Conservation (phyloP, 2,329 filamentous ascomycete genomes). For the Helotiales sp. region DNA sequence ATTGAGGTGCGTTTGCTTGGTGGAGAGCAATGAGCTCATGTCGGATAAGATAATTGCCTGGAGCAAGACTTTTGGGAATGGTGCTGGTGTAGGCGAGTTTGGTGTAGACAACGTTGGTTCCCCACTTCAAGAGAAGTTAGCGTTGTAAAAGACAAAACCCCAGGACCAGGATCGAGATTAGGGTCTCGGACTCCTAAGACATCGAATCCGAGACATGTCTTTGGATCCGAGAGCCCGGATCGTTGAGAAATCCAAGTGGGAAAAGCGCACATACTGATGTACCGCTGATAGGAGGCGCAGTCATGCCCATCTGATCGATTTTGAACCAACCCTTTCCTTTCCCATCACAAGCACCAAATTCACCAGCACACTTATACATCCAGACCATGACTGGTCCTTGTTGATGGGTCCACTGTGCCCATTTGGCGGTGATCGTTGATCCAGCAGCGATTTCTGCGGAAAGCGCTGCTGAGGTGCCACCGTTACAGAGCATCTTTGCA, state of each 20-base stretch:
- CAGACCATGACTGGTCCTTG: constrained; percentile 65
- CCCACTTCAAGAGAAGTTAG: no score
- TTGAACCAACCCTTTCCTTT: constrained; percentile 62
- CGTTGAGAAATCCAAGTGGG: no score
- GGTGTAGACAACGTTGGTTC: constrained; percentile 51
- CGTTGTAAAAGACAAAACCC: no score
- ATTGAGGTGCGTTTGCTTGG: constrained; percentile 56
- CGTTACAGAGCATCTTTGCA: constrained; percentile 60
- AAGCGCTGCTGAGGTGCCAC: constrained; percentile 53
- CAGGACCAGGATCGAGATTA: no score
- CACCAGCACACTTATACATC: constrained; percentile 57
- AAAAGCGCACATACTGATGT: no score
- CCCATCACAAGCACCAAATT: constrained; percentile 56
- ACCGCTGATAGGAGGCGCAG: constrained; percentile 50
- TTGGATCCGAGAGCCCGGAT: no score
- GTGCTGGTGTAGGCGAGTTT: constrained; percentile 55
- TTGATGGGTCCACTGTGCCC: constrained; percentile 62
- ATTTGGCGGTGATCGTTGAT: constrained; percentile 53
- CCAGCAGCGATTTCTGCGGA: constrained; percentile 54
- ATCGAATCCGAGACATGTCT: no score
- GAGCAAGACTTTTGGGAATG: constrained; percentile 54
- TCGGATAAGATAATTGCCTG: constrained; percentile 61
- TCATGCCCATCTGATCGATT: constrained; percentile 59
- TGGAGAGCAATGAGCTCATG: constrained; percentile 63
- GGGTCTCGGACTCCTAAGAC: no score